A percentile compares a stretch with the other conserved stretches of the same genome.
Evolutionary conservation across 2,329 filamentous ascomycete species (phyloP).

Genomic region (Beauveria caledonica): DNA sequence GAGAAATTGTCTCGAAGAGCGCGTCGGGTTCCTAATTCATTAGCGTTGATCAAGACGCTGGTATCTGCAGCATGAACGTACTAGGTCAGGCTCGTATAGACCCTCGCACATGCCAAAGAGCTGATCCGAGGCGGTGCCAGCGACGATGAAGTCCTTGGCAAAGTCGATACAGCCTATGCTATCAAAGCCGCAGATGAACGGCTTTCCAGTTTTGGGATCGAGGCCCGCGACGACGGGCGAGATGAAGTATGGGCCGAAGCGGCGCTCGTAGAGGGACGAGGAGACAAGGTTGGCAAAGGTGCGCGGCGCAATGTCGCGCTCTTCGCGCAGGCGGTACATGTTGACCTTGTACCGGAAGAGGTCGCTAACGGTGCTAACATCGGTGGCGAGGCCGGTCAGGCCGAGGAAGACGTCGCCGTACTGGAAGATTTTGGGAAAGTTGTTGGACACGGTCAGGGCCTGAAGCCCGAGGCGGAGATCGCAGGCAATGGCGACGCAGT

Average conservation of each 20-base stretch:
- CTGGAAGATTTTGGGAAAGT: conserved; percentile 99
- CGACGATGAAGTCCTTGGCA: conserved; percentile 98
- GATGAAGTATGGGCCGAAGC: conserved; percentile 96
- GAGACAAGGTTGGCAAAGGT: conserved; percentile 96
- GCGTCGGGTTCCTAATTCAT: conserved; percentile 68
- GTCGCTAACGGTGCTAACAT: conserved; percentile 89
- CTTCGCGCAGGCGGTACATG: conserved; percentile 98
- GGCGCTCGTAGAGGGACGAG: conserved; percentile 83
- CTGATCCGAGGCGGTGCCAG: conserved; percentile 92
- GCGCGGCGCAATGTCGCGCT: conserved; percentile 87
- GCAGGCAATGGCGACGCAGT: conserved; percentile 98
- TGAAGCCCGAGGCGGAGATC: conserved; percentile 96
- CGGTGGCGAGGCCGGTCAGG: conserved; percentile 90
- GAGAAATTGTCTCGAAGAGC: conserved; percentile 96
- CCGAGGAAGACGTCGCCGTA: conserved; percentile 95
- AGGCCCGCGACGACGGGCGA: conserved; percentile 90
- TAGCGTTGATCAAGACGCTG: conserved; percentile 14
- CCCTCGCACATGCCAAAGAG: conserved; percentile 98
- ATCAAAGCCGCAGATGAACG: conserved; percentile 98
- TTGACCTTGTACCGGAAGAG: conserved; percentile 99
- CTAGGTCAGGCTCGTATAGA: conserved; percentile 94
- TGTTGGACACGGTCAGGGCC: conserved; percentile 94
- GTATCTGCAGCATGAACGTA: conserved; percentile 35
- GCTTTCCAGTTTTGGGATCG: conserved; percentile 86
- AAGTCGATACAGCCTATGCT: conserved; percentile 99